Evolutionary conservation across 768 basidiomycete species (phyloP), one percentile per base, ranked within the genome.

Genomic region (Tylopilus subfusipes): DNA sequence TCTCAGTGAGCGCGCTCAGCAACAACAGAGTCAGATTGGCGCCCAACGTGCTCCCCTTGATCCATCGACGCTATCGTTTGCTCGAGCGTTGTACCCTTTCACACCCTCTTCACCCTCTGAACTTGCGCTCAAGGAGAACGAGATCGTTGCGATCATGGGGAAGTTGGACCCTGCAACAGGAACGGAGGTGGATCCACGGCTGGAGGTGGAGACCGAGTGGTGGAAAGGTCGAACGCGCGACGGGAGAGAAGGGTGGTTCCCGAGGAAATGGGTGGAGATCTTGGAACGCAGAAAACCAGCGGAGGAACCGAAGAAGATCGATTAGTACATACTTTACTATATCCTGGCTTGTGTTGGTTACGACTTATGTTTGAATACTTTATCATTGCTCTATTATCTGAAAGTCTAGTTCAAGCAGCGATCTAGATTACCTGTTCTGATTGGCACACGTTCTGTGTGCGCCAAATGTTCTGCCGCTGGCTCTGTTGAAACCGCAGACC

Each of bases 191-290:
- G 84, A 89, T 58, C 83, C 85, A 3, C 73, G 86, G 22, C 73
- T 85, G 19, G 77, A 84, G 50, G 68, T 75, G 24, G 73, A 76
- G 52, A 82, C 78, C 5, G 94, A 93, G 53, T 98, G 95, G 95
- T 98, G 93, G 94, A 86, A 84, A 69, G 95, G 95, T 1, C 79
- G 95, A 43, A 94, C 90, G 56, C 78, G 95, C 53, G 94, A 97
- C 60, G 95, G 95, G 0, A 78, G 87, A 60, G 85, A 90, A 61
- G 95, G 95, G 0, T 98, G 93, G 93, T 97, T 98, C 79, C 95
- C 95, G 2, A 81, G 76, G 54, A 93, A 88, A 60, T 95, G 88
- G 81, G 92, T 95, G 4, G 82, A 92, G 68, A 76, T 88, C 4
- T 70, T 90, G 52, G 83, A 79, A 63, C 75, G 79, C 64, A 68